Conservation (phyloP, 164 flowering plant genomes). For the Vitis amurensis region DNA sequence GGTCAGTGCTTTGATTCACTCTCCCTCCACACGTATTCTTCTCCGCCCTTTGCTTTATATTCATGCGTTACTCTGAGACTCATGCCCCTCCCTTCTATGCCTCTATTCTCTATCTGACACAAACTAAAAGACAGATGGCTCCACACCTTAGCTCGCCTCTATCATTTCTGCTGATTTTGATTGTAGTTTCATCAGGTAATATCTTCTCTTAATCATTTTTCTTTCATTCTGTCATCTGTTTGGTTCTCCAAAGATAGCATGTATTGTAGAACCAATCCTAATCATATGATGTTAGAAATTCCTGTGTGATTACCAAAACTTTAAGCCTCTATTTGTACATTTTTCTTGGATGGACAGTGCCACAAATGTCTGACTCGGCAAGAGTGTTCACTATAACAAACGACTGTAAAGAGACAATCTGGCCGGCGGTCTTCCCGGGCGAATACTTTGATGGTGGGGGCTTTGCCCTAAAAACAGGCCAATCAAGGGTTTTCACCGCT, state of each 20-base stretch:
- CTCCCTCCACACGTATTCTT: constrained; percentile 36
- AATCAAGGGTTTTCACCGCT: constrained; percentile 57
- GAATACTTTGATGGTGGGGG: constrained; percentile 71
- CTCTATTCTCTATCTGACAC: neutral
- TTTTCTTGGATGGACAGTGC: constrained; percentile 26
- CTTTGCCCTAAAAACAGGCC: constrained; percentile 54
- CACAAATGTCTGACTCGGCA: constrained; percentile 33
- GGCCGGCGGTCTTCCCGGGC: constrained; percentile 84
- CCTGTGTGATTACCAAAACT: too few species aligned
- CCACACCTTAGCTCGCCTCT: neutral
- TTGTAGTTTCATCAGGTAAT: constrained; percentile 21
- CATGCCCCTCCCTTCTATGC: neutral
- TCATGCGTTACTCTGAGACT: too few species aligned
- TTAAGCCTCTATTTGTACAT: too few species aligned
- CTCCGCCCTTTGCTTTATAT: constrained; percentile 14
- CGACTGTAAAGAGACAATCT: constrained; percentile 72
- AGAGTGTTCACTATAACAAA: constrained; percentile 77
- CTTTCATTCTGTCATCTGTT: neutral
- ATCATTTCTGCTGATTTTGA: constrained; percentile 5
- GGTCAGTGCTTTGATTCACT: neutral
- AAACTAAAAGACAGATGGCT: constrained; percentile 17
- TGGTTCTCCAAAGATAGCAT: too few species aligned
- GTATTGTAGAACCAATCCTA: too few species aligned
- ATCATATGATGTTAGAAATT: too few species aligned
- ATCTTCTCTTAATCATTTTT: neutral